These are phyloP conservation scores for Lodderomyces margitis DNA, from an alignment of 1,139 yeast genomes.

Conservation along the genomic window DNA sequence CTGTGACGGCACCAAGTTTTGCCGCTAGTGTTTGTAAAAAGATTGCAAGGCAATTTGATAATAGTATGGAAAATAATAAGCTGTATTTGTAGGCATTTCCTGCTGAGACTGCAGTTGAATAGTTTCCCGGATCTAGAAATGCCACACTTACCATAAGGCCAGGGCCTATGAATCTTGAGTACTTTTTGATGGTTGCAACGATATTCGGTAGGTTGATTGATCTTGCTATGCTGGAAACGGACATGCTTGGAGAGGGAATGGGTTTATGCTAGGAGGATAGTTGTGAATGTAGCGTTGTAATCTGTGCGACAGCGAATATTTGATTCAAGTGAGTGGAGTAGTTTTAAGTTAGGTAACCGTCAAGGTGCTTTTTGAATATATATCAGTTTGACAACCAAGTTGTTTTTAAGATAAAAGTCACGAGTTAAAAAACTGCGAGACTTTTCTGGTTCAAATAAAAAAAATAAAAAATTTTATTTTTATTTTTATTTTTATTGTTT, in stretches of 20 bases:
- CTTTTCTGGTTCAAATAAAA: too few relatives aligned
- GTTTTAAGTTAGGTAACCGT: background rate
- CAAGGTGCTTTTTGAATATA: background rate
- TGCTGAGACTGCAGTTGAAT: conserved; percentile 91
- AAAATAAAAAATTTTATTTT: background rate
- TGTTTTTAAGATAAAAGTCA: background rate
- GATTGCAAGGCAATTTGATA: conserved; percentile 86
- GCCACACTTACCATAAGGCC: conserved; percentile 95
- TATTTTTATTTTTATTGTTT: background rate
- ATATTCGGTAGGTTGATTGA: conserved; percentile 6
- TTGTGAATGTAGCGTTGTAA: background rate
- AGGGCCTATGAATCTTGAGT: conserved; percentile 77
- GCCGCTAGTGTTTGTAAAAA: conserved; percentile 81
- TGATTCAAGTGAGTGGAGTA: too few relatives aligned
- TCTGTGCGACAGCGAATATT: too few relatives aligned
- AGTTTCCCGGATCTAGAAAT: conserved; percentile 97
- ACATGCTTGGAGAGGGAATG: background rate
- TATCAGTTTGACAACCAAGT: too few relatives aligned
- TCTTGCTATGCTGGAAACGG: conserved; percentile 7
- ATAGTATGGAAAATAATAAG: conserved; percentile 71
- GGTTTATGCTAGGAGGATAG: background rate
- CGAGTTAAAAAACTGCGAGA: too few relatives aligned
- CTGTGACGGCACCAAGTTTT: conserved; percentile 87
- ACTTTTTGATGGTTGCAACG: conserved; percentile 38
- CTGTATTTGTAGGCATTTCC: conserved; percentile 87